These are phyloP conservation scores for Podaxis sp. DNA, from an alignment of 768 basidiomycete species.

Conservation along the genomic window DNA sequence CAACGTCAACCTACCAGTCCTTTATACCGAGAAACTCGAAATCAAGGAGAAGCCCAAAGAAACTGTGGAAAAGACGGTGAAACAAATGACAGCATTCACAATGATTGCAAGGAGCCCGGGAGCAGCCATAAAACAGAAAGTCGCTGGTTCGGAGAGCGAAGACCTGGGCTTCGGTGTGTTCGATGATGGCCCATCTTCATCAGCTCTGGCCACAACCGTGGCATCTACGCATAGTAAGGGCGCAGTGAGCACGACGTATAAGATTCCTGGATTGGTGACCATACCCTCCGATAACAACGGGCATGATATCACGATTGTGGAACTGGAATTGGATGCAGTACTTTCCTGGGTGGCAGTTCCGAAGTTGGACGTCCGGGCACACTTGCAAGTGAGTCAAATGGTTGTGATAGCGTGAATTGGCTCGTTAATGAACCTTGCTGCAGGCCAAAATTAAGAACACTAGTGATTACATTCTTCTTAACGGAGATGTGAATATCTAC, in stretches of 20 bases:
- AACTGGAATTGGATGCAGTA: conserved; percentile 28
- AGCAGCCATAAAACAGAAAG: not conserved
- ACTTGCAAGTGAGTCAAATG: conserved; percentile 25
- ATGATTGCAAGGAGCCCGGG: not conserved
- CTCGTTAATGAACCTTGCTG: not conserved
- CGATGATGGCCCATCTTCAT: conserved; percentile 2
- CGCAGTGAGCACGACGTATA: conserved; percentile 30
- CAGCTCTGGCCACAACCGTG: not conserved
- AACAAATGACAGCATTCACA: not conserved
- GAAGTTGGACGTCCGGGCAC: conserved; percentile 30
- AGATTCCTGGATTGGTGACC: conserved; percentile 29
- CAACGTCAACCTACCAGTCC: conserved; percentile 29
- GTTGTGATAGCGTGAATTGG: not conserved
- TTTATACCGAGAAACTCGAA: conserved; percentile 14
- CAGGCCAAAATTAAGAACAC: conserved; percentile 38
- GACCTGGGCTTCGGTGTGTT: conserved; percentile 13
- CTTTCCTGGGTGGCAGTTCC: conserved; percentile 38
- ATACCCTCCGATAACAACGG: conserved; percentile 29
- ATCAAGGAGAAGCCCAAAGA: not conserved
- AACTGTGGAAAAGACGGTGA: not conserved
- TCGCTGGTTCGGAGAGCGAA: not conserved
- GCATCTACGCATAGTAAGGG: conserved; percentile 25
- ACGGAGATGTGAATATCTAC: conserved; percentile 35
- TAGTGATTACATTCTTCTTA: conserved; percentile 36
- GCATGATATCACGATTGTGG: conserved; percentile 32